Evolutionary conservation across 2,329 filamentous ascomycete species (phyloP), one percentile per base, ranked within the genome.

Genomic region (Alternaria sp.): DNA sequence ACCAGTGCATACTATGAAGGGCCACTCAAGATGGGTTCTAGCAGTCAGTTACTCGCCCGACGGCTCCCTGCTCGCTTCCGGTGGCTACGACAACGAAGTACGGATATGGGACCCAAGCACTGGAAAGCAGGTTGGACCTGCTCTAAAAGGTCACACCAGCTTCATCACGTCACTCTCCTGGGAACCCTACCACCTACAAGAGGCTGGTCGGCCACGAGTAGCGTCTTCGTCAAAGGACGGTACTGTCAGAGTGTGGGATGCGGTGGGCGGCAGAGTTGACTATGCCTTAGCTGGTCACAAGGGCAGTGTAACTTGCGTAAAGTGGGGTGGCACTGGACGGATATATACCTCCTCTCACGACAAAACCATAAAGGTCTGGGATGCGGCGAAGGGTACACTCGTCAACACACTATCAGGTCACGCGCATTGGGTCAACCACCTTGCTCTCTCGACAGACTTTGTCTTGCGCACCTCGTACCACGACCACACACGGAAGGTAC

Each of bases 401-500:
- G 82, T 92, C 52, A 91, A 95, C 75, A 93, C 90, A 0, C 81
- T 98, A 8, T 87, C 86, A 21, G 84, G 90, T 2, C 96, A 99
- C 74, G 92, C 91, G 0, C 95, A 98, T 75, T 96, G 94, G 87
- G 91, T 99, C 29, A 99, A 99, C 74, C 92, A 97, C 72, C 85
- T 99, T 23, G 93, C 95, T 0, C 84, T 99, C 4, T 97, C 93
- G 0, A 97, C 93, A 4, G 95, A 98, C 72, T 95, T 93, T 72
- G 93, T 90, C 2, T 82, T 97, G 34, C 86, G 93, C 49, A 97
- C 93, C 0, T 89, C 86, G 1, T 99, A 89, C 79, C 90, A 91
- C 72, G 94, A 98, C 71, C 93, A 97, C 76, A 76, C 86, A 11
- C 88, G 88, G 14, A 85, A 87, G 62, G 81, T 90, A 0, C 93